Evolutionary conservation across 2,329 filamentous ascomycete species (phyloP).

Genomic region (Aspergillus costaricaensis): DNA sequence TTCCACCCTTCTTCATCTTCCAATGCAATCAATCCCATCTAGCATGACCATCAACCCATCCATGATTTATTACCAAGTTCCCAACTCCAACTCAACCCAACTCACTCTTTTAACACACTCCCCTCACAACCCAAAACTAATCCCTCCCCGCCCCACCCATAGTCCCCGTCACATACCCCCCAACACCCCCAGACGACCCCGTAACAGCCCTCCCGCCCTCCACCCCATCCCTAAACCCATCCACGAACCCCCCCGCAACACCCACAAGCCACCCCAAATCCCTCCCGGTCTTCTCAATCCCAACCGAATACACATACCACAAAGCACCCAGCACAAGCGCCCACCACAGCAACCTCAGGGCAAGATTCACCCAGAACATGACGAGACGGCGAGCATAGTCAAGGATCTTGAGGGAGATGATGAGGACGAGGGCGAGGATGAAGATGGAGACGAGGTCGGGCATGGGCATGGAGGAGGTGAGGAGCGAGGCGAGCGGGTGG

Average conservation of each 20-base stretch:
- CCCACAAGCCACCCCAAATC: constrained; percentile 58
- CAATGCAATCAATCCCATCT: too few relatives aligned
- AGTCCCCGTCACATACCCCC: neutral
- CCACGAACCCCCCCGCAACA: constrained; percentile 64
- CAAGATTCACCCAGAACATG: constrained; percentile 74
- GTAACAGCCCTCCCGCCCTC: constrained; percentile 35
- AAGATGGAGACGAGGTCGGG: constrained; percentile 41
- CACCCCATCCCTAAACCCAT: constrained; percentile 54
- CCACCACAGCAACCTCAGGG: constrained; percentile 66
- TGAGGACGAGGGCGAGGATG: constrained; percentile 61
- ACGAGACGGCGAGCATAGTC: constrained; percentile 71
- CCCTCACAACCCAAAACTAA: neutral
- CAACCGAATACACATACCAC: constrained; percentile 55
- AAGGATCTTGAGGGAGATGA: constrained; percentile 65
- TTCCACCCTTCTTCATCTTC: too few relatives aligned
- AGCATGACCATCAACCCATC: too few relatives aligned
- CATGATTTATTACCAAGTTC: too few relatives aligned
- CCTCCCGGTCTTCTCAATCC: constrained; percentile 34
- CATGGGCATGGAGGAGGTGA: constrained; percentile 37
- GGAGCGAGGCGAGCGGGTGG: constrained; percentile 35
- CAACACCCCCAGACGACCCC: neutral
- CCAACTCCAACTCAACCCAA: too few relatives aligned
- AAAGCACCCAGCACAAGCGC: constrained; percentile 56
- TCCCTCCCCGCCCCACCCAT: neutral
- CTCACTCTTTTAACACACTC: too few relatives aligned